Conservation (phyloP, 1,284 basidiomycete species). For the Tylopilus sp. region DNA sequence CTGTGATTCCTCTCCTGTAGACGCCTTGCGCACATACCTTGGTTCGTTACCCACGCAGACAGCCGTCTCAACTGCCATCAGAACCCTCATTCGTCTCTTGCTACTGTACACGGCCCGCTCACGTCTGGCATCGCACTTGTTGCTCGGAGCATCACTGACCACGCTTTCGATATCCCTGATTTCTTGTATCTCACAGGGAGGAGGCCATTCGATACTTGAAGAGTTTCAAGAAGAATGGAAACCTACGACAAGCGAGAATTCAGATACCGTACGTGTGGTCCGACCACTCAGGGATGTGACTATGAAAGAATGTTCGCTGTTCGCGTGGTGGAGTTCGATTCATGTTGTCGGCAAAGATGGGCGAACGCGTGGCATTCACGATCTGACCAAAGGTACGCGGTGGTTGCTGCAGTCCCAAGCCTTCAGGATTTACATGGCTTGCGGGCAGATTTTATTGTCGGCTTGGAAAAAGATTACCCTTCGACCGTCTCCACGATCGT, state of each 20-base stretch:
- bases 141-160: conserved; percentile 81
- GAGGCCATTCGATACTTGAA: conserved; percentile 71
- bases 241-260: background rate
- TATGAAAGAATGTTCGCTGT: conserved; percentile 78
- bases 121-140: conserved; percentile 64
- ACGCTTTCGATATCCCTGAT: conserved; percentile 77
- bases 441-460: conserved; percentile 74
- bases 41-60: conserved; percentile 74
- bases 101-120: conserved; percentile 63
- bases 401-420: background rate
- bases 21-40: conserved; percentile 57
- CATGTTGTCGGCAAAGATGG: conserved; percentile 50
- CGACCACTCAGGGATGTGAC: conserved; percentile 75
- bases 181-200: conserved; percentile 73
- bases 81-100: conserved; percentile 64
- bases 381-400: conserved; percentile 66
- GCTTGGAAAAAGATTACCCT: conserved; percentile 79
- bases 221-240: conserved; percentile 69
- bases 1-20: conserved; percentile 35
- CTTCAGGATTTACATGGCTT: conserved; percentile 1
- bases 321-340: conserved; percentile 68
- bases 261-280: conserved; percentile 47
- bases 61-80: conserved; percentile 60
- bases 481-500: conserved; percentile 87
- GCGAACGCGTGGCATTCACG: conserved; percentile 56